Evolutionary conservation across 805 yeast species (phyloP).

Genomic region (Suhomyces sp.): DNA sequence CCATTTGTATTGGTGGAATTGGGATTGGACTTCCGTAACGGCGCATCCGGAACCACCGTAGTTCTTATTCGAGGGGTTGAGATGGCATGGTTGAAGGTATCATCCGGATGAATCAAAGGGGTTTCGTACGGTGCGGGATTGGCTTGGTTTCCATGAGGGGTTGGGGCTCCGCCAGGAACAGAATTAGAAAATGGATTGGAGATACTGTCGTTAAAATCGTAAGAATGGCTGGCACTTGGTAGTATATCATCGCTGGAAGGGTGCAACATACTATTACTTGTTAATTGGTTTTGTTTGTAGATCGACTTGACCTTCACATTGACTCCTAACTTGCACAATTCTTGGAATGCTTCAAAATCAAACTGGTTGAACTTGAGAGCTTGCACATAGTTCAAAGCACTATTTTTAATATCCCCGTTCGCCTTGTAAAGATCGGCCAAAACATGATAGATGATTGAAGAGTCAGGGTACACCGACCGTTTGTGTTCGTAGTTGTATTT

Average conservation of each 20-base stretch:
- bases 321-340: constrained; percentile 69
- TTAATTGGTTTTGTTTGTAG: constrained; percentile 30
- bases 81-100: constrained; percentile 21
- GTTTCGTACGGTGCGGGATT: constrained; percentile 5
- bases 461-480: constrained; percentile 52
- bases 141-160: not conserved
- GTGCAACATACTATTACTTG: not conserved
- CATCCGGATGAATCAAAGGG: constrained; percentile 21
- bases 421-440: constrained; percentile 66
- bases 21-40: constrained; percentile 29
- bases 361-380: constrained; percentile 75
- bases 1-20: constrained; percentile 11
- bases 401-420: constrained; percentile 59
- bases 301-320: constrained; percentile 58
- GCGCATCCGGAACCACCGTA: constrained; percentile 34
- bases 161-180: not conserved
- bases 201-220: constrained; percentile 13
- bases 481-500: constrained; percentile 38
- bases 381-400: constrained; percentile 63
- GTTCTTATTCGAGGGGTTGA: constrained; percentile 29
- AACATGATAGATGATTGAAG: constrained; percentile 64
- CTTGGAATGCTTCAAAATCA: constrained; percentile 83
- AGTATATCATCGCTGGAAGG: not conserved
- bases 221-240: not conserved
- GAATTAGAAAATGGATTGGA: constrained; percentile 36